A percentile compares a stretch with the other conserved stretches of the same genome.
phyloP scores from a whole-genome alignment of 108 stramenopile genomes.

The Pseudonitzschia delicatissima region DNA sequence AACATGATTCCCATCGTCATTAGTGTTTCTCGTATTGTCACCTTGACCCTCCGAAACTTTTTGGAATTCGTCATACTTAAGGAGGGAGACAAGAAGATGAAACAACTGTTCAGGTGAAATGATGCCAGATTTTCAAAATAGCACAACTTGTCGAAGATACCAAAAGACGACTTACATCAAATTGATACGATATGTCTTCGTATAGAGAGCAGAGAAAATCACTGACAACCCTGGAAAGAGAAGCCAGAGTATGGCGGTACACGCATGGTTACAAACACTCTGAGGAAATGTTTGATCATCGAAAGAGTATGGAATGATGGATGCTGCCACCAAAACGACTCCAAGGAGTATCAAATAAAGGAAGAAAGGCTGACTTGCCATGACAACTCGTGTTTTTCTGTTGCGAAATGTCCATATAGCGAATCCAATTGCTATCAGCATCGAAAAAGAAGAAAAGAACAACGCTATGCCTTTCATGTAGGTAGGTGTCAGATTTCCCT shows the following conservation, averaged over 20 bases:
- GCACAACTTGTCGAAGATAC: too few relatives aligned
- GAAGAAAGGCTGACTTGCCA: constrained; percentile 30
- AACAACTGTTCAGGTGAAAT: not conserved
- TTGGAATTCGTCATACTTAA: not conserved
- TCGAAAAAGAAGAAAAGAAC: constrained; percentile 10
- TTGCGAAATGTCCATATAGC: constrained; percentile 23
- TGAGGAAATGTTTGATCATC: constrained; percentile 17
- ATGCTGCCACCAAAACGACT: not conserved
- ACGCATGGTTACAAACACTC: constrained; percentile 9
- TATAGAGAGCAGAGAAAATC: constrained; percentile 31
- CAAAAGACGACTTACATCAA: too few relatives aligned
- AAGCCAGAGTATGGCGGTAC: constrained; percentile 7
- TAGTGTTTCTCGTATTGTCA: constrained; percentile 31
- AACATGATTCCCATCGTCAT: constrained; percentile 28
- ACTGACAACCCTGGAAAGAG: not conserved
- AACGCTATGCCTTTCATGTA: constrained; percentile 13
- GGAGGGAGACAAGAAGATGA: not conserved
- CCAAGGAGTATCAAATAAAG: constrained; percentile 20
- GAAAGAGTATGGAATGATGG: constrained; percentile 20
- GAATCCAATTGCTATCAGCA: not conserved
- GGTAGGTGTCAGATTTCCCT: too few relatives aligned
- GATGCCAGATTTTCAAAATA: too few relatives aligned
- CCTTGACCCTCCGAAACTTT: constrained; percentile 22
- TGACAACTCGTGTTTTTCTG: constrained; percentile 23
- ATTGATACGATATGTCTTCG: constrained; percentile 51